These are phyloP conservation scores for Pelargonium cotyledonis DNA, from an alignment of 441 rosid genomes.

Conservation along the genomic window DNA sequence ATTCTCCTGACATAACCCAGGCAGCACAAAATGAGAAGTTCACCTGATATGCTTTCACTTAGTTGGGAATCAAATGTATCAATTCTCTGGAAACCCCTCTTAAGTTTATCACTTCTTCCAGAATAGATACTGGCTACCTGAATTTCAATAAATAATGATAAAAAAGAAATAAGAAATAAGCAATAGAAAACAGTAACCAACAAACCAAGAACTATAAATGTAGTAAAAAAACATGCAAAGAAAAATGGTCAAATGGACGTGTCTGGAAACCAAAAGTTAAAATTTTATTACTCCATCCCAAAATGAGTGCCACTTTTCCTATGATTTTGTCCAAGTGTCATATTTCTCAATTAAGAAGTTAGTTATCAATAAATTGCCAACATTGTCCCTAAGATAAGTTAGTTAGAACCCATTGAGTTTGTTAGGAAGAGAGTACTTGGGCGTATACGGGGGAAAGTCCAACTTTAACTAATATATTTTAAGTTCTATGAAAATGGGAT, in stretches of 20 bases:
- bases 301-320: too few relatives aligned
- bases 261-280: neutral
- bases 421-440: too few relatives aligned
- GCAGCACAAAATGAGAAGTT: conserved; percentile 13
- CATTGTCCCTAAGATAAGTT: too few relatives aligned
- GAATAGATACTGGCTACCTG: conserved; percentile 37
- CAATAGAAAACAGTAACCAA: conserved; percentile 10
- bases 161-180: neutral
- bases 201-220: conserved; percentile 9
- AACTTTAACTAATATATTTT: neutral
- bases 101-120: conserved; percentile 44
- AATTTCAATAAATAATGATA: neutral
- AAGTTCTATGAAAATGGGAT: conserved; percentile 8
- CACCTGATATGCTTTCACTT: conserved; percentile 49
- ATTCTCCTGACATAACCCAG: neutral
- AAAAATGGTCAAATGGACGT: neutral
- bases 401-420: too few relatives aligned
- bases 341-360: too few relatives aligned
- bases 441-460: too few relatives aligned
- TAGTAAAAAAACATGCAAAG: neutral
- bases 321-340: too few relatives aligned
- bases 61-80: conserved; percentile 49
- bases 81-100: conserved; percentile 60
- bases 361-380: too few relatives aligned
- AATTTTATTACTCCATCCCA: neutral